phyloP scores from a whole-genome alignment of 1,139 yeast genomes.

The Candida pseudocylindracea region DNA sequence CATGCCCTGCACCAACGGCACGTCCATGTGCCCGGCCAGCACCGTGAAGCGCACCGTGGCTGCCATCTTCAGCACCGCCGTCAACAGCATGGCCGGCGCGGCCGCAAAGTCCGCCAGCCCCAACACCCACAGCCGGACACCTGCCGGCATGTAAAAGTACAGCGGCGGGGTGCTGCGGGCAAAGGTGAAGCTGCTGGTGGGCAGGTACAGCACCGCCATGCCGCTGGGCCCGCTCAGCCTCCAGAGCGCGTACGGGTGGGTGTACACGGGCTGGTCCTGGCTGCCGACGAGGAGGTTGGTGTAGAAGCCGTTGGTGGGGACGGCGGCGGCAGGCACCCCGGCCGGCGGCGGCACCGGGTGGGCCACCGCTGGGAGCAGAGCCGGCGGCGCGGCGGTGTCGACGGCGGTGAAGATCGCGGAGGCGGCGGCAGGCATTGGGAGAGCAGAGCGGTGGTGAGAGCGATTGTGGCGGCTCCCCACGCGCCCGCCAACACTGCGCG shows the following conservation, averaged over 20 bases:
- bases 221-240: constrained; percentile 17
- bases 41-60: constrained; percentile 9
- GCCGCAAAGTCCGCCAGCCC: constrained; percentile 8
- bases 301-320: constrained; percentile 22
- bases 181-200: constrained; percentile 15
- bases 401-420: too few relatives aligned
- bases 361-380: too few relatives aligned
- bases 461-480: too few relatives aligned
- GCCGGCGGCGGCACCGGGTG: constrained; percentile 25
- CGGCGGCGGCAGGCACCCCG: constrained; percentile 25
- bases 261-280: constrained; percentile 24
- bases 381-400: too few relatives aligned
- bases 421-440: too few relatives aligned
- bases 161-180: constrained; percentile 21
- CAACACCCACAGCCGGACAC: constrained; percentile 18
- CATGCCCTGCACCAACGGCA: constrained; percentile 1
- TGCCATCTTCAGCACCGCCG: constrained; percentile 13
- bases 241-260: constrained; percentile 24
- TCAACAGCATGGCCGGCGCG: constrained; percentile 8
- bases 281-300: constrained; percentile 19
- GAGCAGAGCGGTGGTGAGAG: too few relatives aligned
- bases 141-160: constrained; percentile 24
- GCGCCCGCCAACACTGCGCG: too few relatives aligned
- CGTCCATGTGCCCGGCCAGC: constrained; percentile 2
- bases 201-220: constrained; percentile 21